Evolutionary conservation across 257 asterid species (phyloP).

Genomic region (Eustoma russellianum): DNA sequence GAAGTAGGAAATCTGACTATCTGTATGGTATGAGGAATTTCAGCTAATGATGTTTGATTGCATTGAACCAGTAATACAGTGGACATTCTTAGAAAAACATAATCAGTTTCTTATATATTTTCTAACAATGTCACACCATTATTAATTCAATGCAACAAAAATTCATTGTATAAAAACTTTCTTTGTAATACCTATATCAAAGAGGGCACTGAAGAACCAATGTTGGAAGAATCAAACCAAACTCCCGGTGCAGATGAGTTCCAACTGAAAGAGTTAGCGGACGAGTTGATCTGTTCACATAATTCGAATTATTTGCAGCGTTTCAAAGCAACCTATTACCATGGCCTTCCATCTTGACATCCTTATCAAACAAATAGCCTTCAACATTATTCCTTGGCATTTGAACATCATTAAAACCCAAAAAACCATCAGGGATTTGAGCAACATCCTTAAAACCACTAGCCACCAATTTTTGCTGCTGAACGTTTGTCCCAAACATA

Average conservation of each 20-base stretch:
- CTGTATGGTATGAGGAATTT: no score
- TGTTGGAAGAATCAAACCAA: constrained; percentile 39
- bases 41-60: no score
- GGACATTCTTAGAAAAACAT: no score
- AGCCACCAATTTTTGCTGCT: constrained; percentile 17
- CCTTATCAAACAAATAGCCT: constrained; percentile 15
- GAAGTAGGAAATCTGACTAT: no score
- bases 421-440: constrained; percentile 9
- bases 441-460: constrained; percentile 13
- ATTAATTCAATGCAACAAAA: no score
- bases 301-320: constrained; percentile 18
- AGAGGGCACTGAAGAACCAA: constrained; percentile 44
- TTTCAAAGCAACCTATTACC: constrained; percentile 22
- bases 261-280: constrained; percentile 32
- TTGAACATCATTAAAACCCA: constrained; percentile 21
- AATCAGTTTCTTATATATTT: no score
- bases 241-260: constrained; percentile 17
- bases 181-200: constrained; percentile 23
- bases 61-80: no score
- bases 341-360: constrained; percentile 26
- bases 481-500: constrained; percentile 12
- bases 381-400: constrained; percentile 10
- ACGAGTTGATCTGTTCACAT: constrained; percentile 19
- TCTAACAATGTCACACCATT: no score
- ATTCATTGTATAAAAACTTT: no score